Evolutionary conservation across 2,329 filamentous ascomycete genomes (phyloP).

Genomic region (Ustulina deusta): DNA sequence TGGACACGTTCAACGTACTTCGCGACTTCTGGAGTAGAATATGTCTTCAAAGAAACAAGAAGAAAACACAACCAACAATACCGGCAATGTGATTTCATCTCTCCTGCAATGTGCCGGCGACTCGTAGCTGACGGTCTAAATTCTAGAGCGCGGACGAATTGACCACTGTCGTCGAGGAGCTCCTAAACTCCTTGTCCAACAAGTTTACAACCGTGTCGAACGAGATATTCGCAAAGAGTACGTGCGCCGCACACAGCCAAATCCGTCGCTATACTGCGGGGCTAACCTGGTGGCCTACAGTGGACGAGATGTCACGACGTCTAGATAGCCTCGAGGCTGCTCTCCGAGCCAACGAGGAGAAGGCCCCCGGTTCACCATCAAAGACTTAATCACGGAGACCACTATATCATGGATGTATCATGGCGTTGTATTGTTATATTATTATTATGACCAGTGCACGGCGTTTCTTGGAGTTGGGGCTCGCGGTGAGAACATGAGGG

Average conservation of each 20-base stretch:
- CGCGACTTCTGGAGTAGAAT: background rate
- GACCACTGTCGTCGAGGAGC: slow-evolving; percentile 83
- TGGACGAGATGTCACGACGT: slow-evolving; percentile 93
- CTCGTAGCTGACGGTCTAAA: slow-evolving; percentile 8
- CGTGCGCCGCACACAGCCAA: slow-evolving; percentile 37
- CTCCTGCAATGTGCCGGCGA: background rate
- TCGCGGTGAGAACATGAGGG: slow-evolving; percentile 23
- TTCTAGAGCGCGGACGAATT: slow-evolving; percentile 68
- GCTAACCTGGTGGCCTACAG: slow-evolving; percentile 58
- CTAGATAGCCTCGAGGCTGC: slow-evolving; percentile 85
- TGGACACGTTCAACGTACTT: background rate
- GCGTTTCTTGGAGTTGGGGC: slow-evolving; percentile 42
- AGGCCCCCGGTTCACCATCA: slow-evolving; percentile 52
- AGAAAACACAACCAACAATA: slow-evolving; percentile 32
- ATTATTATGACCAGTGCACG: slow-evolving; percentile 40
- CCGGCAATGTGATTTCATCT: slow-evolving; percentile 38
- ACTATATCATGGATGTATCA: slow-evolving; percentile 13
- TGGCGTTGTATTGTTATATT: slow-evolving; percentile 26
- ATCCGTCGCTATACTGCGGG: background rate
- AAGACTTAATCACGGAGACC: slow-evolving; percentile 51
- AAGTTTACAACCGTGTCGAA: slow-evolving; percentile 88
- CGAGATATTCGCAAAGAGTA: slow-evolving; percentile 91
- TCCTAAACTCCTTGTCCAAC: slow-evolving; percentile 84
- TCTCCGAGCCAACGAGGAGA: slow-evolving; percentile 69
- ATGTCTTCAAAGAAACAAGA: slow-evolving; percentile 50